phyloP scores from a whole-genome alignment of 129 eudicot genomes.

The Rutidosis leptorrhynchoides region DNA sequence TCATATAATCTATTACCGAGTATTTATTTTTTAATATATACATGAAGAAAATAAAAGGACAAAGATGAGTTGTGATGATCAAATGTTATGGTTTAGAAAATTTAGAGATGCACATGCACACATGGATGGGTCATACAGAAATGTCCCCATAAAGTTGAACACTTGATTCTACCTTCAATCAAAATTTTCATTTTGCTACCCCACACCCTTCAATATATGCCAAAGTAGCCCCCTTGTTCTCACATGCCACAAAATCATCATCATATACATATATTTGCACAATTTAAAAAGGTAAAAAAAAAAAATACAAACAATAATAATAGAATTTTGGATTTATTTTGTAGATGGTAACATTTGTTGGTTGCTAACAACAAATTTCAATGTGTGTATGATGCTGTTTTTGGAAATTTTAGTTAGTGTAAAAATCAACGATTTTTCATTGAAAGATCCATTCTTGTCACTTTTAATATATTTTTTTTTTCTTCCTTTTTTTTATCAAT shows the following conservation, averaged over 20 bases:
- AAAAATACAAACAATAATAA: neutral
- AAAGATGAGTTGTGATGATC: conserved; percentile 21
- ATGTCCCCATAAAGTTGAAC: conserved; percentile 36
- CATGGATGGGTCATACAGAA: conserved; percentile 41
- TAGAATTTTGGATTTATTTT: too few relatives aligned
- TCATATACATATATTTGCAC: conserved; percentile 10
- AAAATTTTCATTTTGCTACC: conserved; percentile 26
- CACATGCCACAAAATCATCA: conserved; percentile 28
- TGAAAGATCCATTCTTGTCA: neutral
- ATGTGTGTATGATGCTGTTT: neutral
- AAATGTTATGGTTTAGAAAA: conserved; percentile 31
- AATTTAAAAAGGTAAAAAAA: neutral
- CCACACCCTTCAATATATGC: conserved; percentile 36
- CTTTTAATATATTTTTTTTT: too few relatives aligned
- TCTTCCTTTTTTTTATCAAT: too few relatives aligned
- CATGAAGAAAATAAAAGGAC: neutral
- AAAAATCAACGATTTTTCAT: too few relatives aligned
- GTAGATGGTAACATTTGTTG: too few relatives aligned
- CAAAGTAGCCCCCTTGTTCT: conserved; percentile 34
- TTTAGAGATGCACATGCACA: conserved; percentile 38
- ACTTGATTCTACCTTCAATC: conserved; percentile 39
- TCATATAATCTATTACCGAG: too few relatives aligned
- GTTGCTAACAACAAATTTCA: neutral
- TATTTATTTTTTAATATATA: neutral
- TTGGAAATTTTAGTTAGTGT: neutral